Conservation (phyloP, 208 protist genomes). For the Porcisia hertigi region DNA sequence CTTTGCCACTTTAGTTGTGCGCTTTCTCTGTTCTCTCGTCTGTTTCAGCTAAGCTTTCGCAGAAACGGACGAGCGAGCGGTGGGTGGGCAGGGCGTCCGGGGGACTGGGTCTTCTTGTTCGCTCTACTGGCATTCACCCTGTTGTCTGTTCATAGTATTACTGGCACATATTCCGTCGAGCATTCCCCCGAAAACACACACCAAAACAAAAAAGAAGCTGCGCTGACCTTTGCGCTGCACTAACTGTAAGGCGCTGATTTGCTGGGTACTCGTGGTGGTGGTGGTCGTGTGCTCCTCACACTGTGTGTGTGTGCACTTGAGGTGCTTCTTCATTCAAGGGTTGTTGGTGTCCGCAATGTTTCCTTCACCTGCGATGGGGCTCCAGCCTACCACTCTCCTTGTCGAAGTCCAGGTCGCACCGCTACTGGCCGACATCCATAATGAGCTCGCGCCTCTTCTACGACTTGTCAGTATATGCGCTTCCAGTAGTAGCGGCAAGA, state of each 20-base stretch:
- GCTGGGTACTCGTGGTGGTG: too few species aligned
- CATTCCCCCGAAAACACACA: too few species aligned
- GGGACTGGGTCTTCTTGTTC: too few species aligned
- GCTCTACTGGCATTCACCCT: not conserved
- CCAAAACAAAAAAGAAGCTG: not conserved
- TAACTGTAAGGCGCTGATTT: not conserved
- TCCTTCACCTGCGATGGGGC: slow-evolving; percentile 7
- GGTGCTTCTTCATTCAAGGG: not conserved
- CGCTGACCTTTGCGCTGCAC: not conserved
- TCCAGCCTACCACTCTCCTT: slow-evolving; percentile 19
- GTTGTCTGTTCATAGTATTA: not conserved
- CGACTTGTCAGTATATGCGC: slow-evolving; percentile 28
- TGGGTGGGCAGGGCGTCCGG: too few species aligned
- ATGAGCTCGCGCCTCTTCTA: slow-evolving; percentile 34
- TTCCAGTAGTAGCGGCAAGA: not conserved
- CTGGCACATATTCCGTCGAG: not conserved
- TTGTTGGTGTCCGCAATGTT: slow-evolving; percentile 5
- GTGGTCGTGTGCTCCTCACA: not conserved
- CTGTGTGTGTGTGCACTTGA: not conserved
- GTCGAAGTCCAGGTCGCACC: slow-evolving; percentile 31
- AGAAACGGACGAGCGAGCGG: too few species aligned
- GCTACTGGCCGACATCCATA: slow-evolving; percentile 34
- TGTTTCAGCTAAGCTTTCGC: too few species aligned
- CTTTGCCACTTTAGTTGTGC: not conserved
- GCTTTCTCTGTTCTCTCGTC: too few species aligned